Conservation (phyloP, 257 asterid species). For the Capsicum pubescens region DNA sequence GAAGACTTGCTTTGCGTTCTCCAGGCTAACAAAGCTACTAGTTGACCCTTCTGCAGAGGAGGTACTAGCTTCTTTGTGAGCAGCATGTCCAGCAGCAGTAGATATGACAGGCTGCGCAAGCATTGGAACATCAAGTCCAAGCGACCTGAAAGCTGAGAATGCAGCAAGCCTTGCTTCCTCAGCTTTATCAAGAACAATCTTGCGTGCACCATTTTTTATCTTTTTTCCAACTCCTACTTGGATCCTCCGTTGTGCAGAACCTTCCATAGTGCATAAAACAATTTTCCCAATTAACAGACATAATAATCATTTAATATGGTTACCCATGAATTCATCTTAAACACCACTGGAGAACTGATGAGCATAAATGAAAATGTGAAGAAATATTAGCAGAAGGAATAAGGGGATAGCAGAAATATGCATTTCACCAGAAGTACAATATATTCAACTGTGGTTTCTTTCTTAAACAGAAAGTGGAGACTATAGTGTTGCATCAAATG, state of each 20-base stretch:
- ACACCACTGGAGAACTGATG: not conserved
- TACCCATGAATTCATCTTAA: not conserved
- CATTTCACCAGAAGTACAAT: slow-evolving; percentile 17
- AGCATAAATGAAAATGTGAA: not conserved
- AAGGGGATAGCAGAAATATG: not conserved
- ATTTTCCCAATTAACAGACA: slow-evolving; percentile 14
- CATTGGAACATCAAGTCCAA: slow-evolving; percentile 77
- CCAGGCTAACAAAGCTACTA: slow-evolving; percentile 55
- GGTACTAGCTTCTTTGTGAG: slow-evolving; percentile 49
- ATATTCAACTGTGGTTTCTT: slow-evolving; percentile 19
- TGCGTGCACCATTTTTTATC: slow-evolving; percentile 94
- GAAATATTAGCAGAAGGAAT: slow-evolving; percentile 15
- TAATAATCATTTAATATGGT: not conserved
- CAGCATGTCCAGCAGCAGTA: slow-evolving; percentile 48
- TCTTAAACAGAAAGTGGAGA: not conserved
- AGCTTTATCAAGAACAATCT: slow-evolving; percentile 92
- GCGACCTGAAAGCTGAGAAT: slow-evolving; percentile 88
- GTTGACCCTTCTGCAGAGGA: slow-evolving; percentile 78
- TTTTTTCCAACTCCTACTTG: slow-evolving; percentile 89
- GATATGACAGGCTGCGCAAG: slow-evolving; percentile 61
- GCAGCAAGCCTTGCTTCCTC: slow-evolving; percentile 98
- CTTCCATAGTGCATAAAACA: slow-evolving; percentile 44
- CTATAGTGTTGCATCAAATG: slow-evolving; percentile 12
- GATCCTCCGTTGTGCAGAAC: slow-evolving; percentile 66
- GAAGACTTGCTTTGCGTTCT: slow-evolving; percentile 41